These are phyloP conservation scores for Phytophthora vignae DNA, from an alignment of 352 stramenopile species.

Conservation along the genomic window DNA sequence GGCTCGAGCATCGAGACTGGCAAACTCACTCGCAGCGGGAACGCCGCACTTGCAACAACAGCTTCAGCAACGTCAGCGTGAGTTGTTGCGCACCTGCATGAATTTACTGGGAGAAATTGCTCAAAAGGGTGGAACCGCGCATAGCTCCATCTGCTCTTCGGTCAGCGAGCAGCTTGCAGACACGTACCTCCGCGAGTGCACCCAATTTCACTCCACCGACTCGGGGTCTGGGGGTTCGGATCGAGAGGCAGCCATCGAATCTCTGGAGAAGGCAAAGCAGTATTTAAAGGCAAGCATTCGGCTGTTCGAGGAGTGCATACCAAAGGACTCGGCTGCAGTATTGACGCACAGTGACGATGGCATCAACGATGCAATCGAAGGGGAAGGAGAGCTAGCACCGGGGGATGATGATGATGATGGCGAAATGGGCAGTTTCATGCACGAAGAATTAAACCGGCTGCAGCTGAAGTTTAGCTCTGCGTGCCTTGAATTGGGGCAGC, in stretches of 20 bases:
- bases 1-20: slow-evolving; percentile 68
- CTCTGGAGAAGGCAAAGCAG: slow-evolving; percentile 63
- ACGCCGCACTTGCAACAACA: slow-evolving; percentile 67
- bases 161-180: slow-evolving; percentile 86
- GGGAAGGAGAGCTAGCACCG: slow-evolving; percentile 20
- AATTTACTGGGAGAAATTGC: slow-evolving; percentile 78
- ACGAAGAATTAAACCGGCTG: slow-evolving; percentile 76
- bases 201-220: slow-evolving; percentile 31
- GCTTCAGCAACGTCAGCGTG: slow-evolving; percentile 75
- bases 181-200: slow-evolving; percentile 78
- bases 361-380: slow-evolving; percentile 23
- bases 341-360: slow-evolving; percentile 43
- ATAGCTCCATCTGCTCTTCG: slow-evolving; percentile 82
- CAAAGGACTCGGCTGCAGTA: slow-evolving; percentile 33
- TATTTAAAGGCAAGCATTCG: slow-evolving; percentile 77
- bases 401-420: slow-evolving; percentile 40
- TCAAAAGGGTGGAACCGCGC: slow-evolving; percentile 58
- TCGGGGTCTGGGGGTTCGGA: slow-evolving; percentile 13
- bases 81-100: slow-evolving; percentile 81
- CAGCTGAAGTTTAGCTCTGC: slow-evolving; percentile 82
- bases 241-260: slow-evolving; percentile 37
- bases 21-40: slow-evolving; percentile 64
- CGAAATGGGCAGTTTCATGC: slow-evolving; percentile 77
- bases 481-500: slow-evolving; percentile 63
- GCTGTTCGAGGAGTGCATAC: slow-evolving; percentile 76